These are phyloP conservation scores for Tulasnella sp. DNA, from an alignment of 768 basidiomycete species.

Conservation along the genomic window DNA sequence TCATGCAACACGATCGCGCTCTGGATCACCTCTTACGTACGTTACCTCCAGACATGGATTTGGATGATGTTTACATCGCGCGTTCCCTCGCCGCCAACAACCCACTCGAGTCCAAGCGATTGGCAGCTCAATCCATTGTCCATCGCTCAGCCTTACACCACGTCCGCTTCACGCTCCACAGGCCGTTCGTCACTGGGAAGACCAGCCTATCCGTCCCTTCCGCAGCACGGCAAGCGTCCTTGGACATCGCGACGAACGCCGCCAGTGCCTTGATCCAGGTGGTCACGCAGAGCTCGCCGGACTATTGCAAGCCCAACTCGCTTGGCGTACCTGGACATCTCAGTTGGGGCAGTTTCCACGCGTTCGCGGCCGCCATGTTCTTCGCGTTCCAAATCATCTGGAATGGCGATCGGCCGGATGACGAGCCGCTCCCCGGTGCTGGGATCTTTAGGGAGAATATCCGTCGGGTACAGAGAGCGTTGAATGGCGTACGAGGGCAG, in stretches of 20 bases:
- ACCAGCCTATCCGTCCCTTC: slow-evolving; percentile 17
- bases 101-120: slow-evolving; percentile 27
- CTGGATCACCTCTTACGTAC: slow-evolving; percentile 66
- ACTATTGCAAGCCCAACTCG: slow-evolving; percentile 58
- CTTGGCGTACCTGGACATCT: slow-evolving; percentile 71
- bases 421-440: slow-evolving; percentile 41
- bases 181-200: slow-evolving; percentile 50
- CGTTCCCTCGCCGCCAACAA: slow-evolving; percentile 32
- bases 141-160: slow-evolving; percentile 48
- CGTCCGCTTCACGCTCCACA: slow-evolving; percentile 74
- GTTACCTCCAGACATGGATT: slow-evolving; percentile 61
- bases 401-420: slow-evolving; percentile 49
- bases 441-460: slow-evolving; percentile 67
- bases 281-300: slow-evolving; percentile 63
- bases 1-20: slow-evolving; percentile 60
- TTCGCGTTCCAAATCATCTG: slow-evolving; percentile 83
- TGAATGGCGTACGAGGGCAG: background rate
- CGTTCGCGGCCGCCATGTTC: slow-evolving; percentile 81
- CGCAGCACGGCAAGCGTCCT: slow-evolving; percentile 19
- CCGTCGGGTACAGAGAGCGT: slow-evolving; percentile 34
- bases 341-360: slow-evolving; percentile 75
- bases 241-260: slow-evolving; percentile 64
- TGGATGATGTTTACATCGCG: slow-evolving; percentile 67
- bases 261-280: slow-evolving; percentile 72
- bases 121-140: slow-evolving; percentile 68